Base-by-base conservation (phyloP, 371 early-diverging fungal genomes). In the Parasitella parasitica region DNA sequence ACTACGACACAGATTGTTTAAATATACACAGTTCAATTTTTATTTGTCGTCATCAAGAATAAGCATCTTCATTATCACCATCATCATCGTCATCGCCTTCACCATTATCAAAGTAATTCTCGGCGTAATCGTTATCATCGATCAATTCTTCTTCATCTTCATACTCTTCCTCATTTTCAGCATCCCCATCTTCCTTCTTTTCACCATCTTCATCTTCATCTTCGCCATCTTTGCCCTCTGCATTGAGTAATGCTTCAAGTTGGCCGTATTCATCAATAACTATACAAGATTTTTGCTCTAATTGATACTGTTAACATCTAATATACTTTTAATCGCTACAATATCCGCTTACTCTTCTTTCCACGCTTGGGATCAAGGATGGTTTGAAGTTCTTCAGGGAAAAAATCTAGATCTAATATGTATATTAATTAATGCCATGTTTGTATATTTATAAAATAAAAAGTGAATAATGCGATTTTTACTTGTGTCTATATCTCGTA, bases 101-200 rank as follows among this genome's bases (percentile, higher is more conserved):
- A 35, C 78, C 84, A 57, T 84, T 80, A 57, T 84, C 84, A 73
- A 81, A 81, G 73, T 84, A 81, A 30, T 72, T 80, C 61, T 78
- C 72, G 18, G 68, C 76, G 71, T 84, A 80, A 64, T 84, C 84
- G 36, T 76, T 80, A 24, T 77, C 81, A 59, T 82, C 84, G 5
- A 76, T 70, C 34, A 74, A 41, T 6, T 84, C 82, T 58, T 81
- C 84, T 67, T 84, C 84, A 22, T 84, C 84, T 41, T 80, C 82
- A 30, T 70, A 70, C 34, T 76, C 70, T 18, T 77, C 76, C 20
- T 72, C 78, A 12, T 55, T 43, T 53, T 67, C 70, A 12, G 46
- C 63, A 15, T 69, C 70, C 50, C 67, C 72, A 5, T 73, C 77
- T 11, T 69, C 76, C 9, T 72, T 62, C 48, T 78, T 65, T 35